Conservation (phyloP, 805 yeast genomes). For the Torulaspora quercuum region DNA sequence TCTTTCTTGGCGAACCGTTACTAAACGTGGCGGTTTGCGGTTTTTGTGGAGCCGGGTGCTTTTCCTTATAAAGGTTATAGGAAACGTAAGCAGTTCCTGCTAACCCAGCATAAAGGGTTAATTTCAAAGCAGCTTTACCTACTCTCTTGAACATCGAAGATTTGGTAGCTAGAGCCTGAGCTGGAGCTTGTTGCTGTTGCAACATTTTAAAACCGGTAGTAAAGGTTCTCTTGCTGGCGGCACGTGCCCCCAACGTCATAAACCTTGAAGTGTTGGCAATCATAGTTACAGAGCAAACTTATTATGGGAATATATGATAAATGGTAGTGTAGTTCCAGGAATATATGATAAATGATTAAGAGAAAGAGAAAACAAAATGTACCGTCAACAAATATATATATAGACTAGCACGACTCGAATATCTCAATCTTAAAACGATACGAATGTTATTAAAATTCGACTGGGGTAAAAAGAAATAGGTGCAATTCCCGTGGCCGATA, state of each 20-base stretch:
- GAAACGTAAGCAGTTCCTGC: slow-evolving; percentile 56
- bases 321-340: too few species aligned
- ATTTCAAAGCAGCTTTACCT: slow-evolving; percentile 10
- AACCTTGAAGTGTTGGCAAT: slow-evolving; percentile 7
- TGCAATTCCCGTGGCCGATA: too few species aligned
- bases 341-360: too few species aligned
- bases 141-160: slow-evolving; percentile 9
- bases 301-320: too few species aligned
- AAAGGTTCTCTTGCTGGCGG: slow-evolving; percentile 5
- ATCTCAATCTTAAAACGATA: too few species aligned
- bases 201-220: slow-evolving; percentile 3
- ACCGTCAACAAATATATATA: too few species aligned
- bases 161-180: slow-evolving; percentile 5
- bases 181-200: slow-evolving; percentile 8
- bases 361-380: too few species aligned
- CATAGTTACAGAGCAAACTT: too few species aligned
- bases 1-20: slow-evolving; percentile 43
- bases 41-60: slow-evolving; percentile 55
- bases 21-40: slow-evolving; percentile 57
- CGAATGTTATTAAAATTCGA: too few species aligned
- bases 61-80: slow-evolving; percentile 61
- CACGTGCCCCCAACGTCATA: slow-evolving; percentile 6
- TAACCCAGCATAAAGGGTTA: slow-evolving; percentile 38
- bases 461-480: too few species aligned
- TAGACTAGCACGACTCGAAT: too few species aligned